A percentile compares a stretch with the other conserved stretches of the same genome.
These are phyloP conservation scores for Lipomyces lipofer DNA, from an alignment of 805 yeast genomes.

Conservation along the genomic window DNA sequence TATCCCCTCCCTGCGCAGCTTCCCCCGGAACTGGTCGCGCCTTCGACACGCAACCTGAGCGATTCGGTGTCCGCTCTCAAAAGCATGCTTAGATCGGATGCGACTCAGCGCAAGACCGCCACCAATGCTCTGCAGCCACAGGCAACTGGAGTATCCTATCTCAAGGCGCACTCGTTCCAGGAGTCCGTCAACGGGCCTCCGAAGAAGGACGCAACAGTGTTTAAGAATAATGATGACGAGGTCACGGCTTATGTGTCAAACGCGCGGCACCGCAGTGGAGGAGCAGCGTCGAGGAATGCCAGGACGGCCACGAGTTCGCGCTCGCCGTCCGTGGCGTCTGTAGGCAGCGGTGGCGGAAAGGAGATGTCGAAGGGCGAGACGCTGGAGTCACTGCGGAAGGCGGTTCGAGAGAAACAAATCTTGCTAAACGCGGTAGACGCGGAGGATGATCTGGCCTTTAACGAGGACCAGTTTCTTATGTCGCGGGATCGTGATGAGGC, in stretches of 20 bases:
- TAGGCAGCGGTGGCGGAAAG: constrained; percentile 7
- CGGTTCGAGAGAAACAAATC: constrained; percentile 70
- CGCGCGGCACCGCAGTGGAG: constrained; percentile 59
- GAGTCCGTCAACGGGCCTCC: constrained; percentile 39
- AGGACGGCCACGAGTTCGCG: constrained; percentile 31
- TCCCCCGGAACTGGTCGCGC: constrained; percentile 90
- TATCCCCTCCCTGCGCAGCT: constrained; percentile 75
- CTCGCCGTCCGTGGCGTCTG: neutral
- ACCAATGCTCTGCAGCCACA: constrained; percentile 28
- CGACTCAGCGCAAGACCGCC: constrained; percentile 35
- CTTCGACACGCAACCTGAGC: constrained; percentile 72
- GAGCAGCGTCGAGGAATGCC: too few relatives aligned
- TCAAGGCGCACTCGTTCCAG: constrained; percentile 40
- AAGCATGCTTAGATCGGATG: constrained; percentile 52
- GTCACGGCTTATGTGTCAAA: constrained; percentile 60
- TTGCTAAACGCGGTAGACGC: constrained; percentile 70
- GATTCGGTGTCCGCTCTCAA: constrained; percentile 72
- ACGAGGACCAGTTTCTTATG: constrained; percentile 43
- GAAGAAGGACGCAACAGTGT: constrained; percentile 54
- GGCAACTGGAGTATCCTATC: constrained; percentile 37
- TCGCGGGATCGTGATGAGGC: constrained; percentile 54
- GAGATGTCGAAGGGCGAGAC: constrained; percentile 35
- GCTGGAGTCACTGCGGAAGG: constrained; percentile 59
- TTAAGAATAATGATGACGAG: constrained; percentile 71
- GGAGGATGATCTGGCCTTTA: constrained; percentile 47